phyloP scores from a whole-genome alignment of 2,329 filamentous ascomycete species.

The Exophiala phaeomuriformis region DNA sequence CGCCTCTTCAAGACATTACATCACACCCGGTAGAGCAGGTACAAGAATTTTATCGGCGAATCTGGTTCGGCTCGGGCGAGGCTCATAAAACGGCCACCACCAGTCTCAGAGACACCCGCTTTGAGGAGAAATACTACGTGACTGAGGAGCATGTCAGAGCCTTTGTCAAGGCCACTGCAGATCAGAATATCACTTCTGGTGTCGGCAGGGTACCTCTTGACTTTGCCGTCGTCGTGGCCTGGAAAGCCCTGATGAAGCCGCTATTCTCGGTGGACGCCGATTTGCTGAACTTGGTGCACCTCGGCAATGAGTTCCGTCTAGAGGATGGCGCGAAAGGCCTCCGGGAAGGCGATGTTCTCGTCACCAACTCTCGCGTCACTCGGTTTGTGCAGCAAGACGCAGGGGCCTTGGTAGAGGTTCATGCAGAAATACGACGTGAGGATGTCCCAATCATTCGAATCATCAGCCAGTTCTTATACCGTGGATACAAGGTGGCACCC shows the following conservation, averaged over 20 bases:
- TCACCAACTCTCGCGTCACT: constrained; percentile 92
- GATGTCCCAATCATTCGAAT: constrained; percentile 92
- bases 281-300: constrained; percentile 86
- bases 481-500: constrained; percentile 83
- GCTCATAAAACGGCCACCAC: constrained; percentile 76
- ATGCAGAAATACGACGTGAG: constrained; percentile 83
- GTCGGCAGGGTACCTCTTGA: constrained; percentile 96
- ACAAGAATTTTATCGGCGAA: constrained; percentile 98
- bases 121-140: constrained; percentile 79
- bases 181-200: constrained; percentile 89
- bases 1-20: constrained; percentile 97
- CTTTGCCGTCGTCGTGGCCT: constrained; percentile 94
- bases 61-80: constrained; percentile 87
- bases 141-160: constrained; percentile 99
- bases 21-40: constrained; percentile 91
- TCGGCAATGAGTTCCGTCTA: constrained; percentile 98
- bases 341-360: constrained; percentile 88
- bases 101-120: constrained; percentile 80
- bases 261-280: constrained; percentile 98
- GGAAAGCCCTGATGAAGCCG: constrained; percentile 98
- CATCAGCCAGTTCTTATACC: constrained; percentile 95
- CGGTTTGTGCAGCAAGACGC: constrained; percentile 97
- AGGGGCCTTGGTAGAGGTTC: constrained; percentile 99
- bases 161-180: constrained; percentile 93
- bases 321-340: constrained; percentile 87